A percentile compares a stretch with the other conserved stretches of the same genome.
These are phyloP conservation scores for Alternaria arborescens DNA, from an alignment of 2,329 filamentous ascomycete genomes.

Conservation along the genomic window DNA sequence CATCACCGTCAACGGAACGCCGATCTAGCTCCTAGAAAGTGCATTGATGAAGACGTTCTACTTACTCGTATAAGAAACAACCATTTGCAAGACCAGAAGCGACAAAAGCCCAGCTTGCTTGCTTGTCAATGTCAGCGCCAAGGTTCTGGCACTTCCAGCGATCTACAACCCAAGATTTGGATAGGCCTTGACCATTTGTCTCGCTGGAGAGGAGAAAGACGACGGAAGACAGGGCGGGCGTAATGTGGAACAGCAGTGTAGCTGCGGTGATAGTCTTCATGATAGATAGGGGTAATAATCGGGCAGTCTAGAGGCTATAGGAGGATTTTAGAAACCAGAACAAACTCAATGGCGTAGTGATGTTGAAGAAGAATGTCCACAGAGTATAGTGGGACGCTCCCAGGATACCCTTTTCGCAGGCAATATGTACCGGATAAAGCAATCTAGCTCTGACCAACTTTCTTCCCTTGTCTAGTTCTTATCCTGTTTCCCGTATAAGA, in stretches of 20 bases:
- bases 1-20: not conserved
- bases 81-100: conserved; percentile 31
- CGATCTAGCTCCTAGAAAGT: not conserved
- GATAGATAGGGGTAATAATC: not conserved
- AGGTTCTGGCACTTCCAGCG: conserved; percentile 32
- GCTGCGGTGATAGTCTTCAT: not conserved
- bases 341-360: not conserved
- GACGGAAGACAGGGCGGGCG: conserved; percentile 16
- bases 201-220: conserved; percentile 28
- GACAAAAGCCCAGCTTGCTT: conserved; percentile 34
- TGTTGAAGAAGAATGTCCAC: not conserved
- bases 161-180: conserved; percentile 26
- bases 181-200: conserved; percentile 20
- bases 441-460: not conserved
- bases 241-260: not conserved
- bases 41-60: not conserved
- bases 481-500: not conserved
- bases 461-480: not conserved
- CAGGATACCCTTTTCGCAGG: not conserved
- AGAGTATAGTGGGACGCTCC: not conserved
- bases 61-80: conserved; percentile 32
- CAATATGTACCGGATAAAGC: not conserved
- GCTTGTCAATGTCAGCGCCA: conserved; percentile 25
- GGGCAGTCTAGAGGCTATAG: not conserved
- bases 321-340: not conserved